Base-by-base conservation (phyloP, 805 yeast species). In the Pichia ethanolica region DNA sequence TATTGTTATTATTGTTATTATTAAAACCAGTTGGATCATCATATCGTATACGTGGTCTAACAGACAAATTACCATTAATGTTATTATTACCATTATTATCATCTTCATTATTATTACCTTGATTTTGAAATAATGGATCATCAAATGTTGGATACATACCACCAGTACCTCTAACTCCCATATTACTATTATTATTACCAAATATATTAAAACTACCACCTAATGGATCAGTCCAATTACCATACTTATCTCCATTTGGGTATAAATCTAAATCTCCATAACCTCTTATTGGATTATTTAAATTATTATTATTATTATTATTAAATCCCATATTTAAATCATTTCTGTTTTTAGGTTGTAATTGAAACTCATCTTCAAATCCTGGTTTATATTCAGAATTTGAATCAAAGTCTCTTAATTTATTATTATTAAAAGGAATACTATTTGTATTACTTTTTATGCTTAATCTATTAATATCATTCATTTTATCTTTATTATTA, bases 81-180 rank as follows among this genome's bases (percentile, higher is more conserved):
- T 28, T n/a, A n/a, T 25, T n/a, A 25, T 10, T 10, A 9, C 39
- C 5, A 8, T 12, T 12, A 7, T 13, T 7, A 13, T 37, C 36
- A 12, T 26, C 25, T 10, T 26, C 35, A 14, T 35, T 32, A 27
- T 1, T 25, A 12, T n/a, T 27, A 26, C 44, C 36, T 12, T 26
- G 45, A 5, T 34, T 33, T 8, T 39, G 47, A 55, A 79, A 80
- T 8, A 80, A 49, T 0, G 83, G 83, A 57, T 80, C 82, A 41
- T 72, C 60, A 1, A 69, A 57, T 5, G 76, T 69, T 1, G 82
- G 80, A 48, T 74, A 64, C 85, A 80, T 79, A 0, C 84, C 85
- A 12, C 79, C 78, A 32, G 61, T 27, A n/a, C 42, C 42, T 7
- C 20, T 7, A 27, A 30, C 2, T 20, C 20, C 20, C 20, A 20